Evolutionary conservation across 768 basidiomycete species (phyloP).

Genomic region (Pulveroboletus sp.): DNA sequence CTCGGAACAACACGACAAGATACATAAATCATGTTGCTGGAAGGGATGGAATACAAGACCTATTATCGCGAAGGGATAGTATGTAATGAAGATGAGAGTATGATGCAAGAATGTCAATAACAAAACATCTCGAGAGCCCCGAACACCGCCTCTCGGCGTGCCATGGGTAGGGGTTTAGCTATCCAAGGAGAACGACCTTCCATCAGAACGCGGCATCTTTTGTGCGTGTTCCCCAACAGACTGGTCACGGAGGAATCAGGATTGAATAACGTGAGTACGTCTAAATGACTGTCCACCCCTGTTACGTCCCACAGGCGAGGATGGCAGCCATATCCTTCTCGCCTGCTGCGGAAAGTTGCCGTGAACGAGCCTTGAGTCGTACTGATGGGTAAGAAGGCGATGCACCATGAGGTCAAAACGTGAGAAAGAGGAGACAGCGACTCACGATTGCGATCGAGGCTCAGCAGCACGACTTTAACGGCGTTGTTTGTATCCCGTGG

Average conservation of each 20-base stretch:
- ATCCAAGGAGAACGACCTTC: constrained; percentile 9
- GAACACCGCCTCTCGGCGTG: constrained; percentile 25
- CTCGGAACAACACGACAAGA: background rate
- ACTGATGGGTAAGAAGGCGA: constrained; percentile 42
- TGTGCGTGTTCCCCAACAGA: constrained; percentile 2
- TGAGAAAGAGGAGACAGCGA: constrained; percentile 19
- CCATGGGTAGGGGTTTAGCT: constrained; percentile 16
- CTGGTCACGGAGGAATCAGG: constrained; percentile 2
- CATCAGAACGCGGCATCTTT: constrained; percentile 2
- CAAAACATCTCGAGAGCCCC: background rate
- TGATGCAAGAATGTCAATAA: constrained; percentile 16
- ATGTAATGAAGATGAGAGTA: constrained; percentile 26
- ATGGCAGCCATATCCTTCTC: constrained; percentile 81
- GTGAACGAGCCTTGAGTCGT: constrained; percentile 83
- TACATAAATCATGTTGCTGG: background rate
- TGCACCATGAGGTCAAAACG: constrained; percentile 7
- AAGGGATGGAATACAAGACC: constrained; percentile 6
- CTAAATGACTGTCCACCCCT: background rate
- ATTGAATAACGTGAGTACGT: background rate
- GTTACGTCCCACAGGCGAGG: constrained; percentile 38
- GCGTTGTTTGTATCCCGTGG: constrained; percentile 40
- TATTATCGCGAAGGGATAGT: constrained; percentile 6
- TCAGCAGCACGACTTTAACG: constrained; percentile 84
- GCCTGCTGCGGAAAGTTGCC: constrained; percentile 78
- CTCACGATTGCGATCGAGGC: constrained; percentile 88